phyloP scores from a whole-genome alignment of 2,329 filamentous ascomycete genomes.

The Domatiomyces catenatus region DNA sequence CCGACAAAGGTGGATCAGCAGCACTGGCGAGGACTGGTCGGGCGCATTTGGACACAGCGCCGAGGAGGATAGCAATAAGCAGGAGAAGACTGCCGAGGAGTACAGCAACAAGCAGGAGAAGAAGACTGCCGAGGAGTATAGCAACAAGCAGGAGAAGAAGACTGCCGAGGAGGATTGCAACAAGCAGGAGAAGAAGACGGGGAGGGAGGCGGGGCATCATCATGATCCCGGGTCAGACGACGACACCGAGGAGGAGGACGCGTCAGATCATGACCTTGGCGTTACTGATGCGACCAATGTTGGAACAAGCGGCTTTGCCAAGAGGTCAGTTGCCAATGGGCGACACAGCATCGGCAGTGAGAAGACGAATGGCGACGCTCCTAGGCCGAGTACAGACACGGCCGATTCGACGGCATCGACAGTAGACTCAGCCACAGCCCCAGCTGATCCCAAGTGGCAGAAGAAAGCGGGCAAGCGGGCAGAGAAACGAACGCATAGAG shows the following conservation, averaged over 20 bases:
- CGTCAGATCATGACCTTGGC: conserved; percentile 37
- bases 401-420: conserved; percentile 8
- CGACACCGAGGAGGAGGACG: conserved; percentile 14
- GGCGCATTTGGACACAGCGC: conserved; percentile 74
- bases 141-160: too few relatives aligned
- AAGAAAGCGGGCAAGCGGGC: conserved; percentile 27
- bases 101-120: too few relatives aligned
- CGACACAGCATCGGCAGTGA: conserved; percentile 9
- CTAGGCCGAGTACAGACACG: conserved; percentile 15
- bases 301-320: conserved; percentile 13
- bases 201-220: conserved; percentile 35
- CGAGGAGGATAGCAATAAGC: conserved; percentile 39
- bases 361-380: conserved; percentile 13
- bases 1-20: conserved; percentile 61
- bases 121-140: conserved; percentile 39
- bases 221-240: conserved; percentile 35
- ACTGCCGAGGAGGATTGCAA: conserved; percentile 45
- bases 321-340: conserved; percentile 11
- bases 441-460: conserved; percentile 16
- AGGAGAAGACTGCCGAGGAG: conserved; percentile 41
- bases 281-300: conserved; percentile 39
- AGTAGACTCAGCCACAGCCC: conserved; percentile 5
- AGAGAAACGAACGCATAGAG: conserved; percentile 71
- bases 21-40: conserved; percentile 71
- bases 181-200: conserved; percentile 11